Conservation (phyloP, 202 grass and related monocot genomes). For the Musa balbisiana region DNA sequence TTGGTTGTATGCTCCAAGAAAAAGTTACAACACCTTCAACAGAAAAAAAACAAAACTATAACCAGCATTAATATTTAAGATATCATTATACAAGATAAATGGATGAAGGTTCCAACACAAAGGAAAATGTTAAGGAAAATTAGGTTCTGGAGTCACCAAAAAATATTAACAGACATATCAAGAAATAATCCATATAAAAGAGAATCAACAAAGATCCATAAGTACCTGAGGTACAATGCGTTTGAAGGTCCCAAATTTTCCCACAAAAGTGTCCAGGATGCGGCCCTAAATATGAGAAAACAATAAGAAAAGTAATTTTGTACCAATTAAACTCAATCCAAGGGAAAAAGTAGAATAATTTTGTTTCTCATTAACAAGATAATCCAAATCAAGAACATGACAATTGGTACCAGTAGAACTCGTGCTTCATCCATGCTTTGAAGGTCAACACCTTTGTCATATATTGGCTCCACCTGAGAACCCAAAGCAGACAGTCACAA, state of each 20-base stretch:
- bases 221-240: constrained; percentile 87
- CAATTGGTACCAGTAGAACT: constrained; percentile 66
- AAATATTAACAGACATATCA: no score
- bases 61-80: neutral
- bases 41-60: no score
- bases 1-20: neutral
- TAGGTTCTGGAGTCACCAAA: neutral
- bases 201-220: neutral
- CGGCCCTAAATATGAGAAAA: constrained; percentile 43
- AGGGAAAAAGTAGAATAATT: constrained; percentile 17
- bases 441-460: constrained; percentile 92
- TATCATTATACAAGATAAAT: neutral
- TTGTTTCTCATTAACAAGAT: constrained; percentile 9
- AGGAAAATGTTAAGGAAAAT: constrained; percentile 3
- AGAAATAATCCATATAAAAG: no score
- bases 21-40: no score
- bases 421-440: constrained; percentile 96
- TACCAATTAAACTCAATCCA: constrained; percentile 4
- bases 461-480: constrained; percentile 93
- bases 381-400: constrained; percentile 9
- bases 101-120: neutral
- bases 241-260: constrained; percentile 90
- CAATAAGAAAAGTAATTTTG: neutral
- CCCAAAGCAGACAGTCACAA: constrained; percentile 10
- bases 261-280: constrained; percentile 98